Conservation (phyloP, 768 basidiomycete species). For the Termitomyces sp. region DNA sequence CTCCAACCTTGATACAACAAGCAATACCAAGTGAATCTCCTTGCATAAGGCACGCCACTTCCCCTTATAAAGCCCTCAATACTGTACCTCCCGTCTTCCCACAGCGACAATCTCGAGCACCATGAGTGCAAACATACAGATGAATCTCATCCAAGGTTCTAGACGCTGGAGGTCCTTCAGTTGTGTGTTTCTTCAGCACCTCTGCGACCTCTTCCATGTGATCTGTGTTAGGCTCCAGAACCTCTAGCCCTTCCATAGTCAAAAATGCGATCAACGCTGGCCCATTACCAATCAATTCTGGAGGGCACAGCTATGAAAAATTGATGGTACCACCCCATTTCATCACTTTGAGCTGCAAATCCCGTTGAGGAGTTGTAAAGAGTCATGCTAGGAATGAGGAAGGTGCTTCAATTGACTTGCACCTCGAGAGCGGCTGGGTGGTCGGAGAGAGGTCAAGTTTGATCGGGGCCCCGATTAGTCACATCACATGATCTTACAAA, state of each 20-base stretch:
- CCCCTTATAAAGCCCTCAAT: constrained; percentile 44
- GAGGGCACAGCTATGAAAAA: constrained; percentile 43
- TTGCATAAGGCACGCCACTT: constrained; percentile 36
- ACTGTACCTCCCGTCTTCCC: constrained; percentile 59
- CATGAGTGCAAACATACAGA: constrained; percentile 77
- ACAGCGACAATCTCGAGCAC: constrained; percentile 74
- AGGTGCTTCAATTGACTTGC: too few relatives aligned
- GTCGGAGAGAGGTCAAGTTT: too few relatives aligned
- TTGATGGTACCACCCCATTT: constrained; percentile 55
- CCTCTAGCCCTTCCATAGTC: constrained; percentile 35
- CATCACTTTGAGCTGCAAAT: constrained; percentile 35
- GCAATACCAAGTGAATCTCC: constrained; percentile 20
- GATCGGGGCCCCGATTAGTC: constrained; percentile 8
- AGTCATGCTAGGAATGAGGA: constrained; percentile 39
- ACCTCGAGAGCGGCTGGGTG: too few relatives aligned
- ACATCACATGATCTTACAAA: constrained; percentile 6
- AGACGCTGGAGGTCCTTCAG: constrained; percentile 7
- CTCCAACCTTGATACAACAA: constrained; percentile 41
- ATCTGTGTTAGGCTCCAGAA: constrained; percentile 40
- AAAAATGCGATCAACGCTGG: constrained; percentile 49
- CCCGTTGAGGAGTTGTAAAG: constrained; percentile 43
- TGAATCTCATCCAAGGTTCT: constrained; percentile 23
- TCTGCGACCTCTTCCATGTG: constrained; percentile 45
- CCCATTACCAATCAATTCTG: neutral
- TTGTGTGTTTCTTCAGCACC: constrained; percentile 26